Conservation (phyloP, 2,329 filamentous ascomycete species). For the Chaetomium strumarium region DNA sequence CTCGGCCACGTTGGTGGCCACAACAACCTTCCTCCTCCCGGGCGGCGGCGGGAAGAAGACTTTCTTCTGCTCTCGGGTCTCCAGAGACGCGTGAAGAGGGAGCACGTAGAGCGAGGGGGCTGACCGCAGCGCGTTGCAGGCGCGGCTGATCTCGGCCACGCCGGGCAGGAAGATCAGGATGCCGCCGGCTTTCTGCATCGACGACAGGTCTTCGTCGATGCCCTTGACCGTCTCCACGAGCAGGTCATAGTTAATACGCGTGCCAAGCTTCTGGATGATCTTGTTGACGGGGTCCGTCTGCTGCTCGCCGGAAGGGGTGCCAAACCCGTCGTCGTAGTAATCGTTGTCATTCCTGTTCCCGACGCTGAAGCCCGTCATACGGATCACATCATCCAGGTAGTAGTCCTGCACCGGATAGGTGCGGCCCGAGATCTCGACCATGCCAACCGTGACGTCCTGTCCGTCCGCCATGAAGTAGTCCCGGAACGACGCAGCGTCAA, state of each 20-base stretch:
- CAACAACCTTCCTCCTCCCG: constrained; percentile 85
- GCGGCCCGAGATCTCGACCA: constrained; percentile 80
- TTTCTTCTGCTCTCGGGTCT: constrained; percentile 78
- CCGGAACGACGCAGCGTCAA: constrained; percentile 81
- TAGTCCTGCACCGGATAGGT: constrained; percentile 87
- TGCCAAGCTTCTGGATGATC: constrained; percentile 65
- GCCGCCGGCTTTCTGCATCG: constrained; percentile 65
- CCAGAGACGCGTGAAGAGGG: constrained; percentile 85
- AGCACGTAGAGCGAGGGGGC: constrained; percentile 65
- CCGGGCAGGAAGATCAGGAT: constrained; percentile 96
- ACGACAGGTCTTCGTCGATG: constrained; percentile 70
- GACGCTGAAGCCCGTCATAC: constrained; percentile 64
- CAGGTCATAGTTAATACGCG: constrained; percentile 86
- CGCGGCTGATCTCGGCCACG: constrained; percentile 82
- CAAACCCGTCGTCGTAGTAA: constrained; percentile 38
- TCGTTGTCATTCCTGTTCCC: constrained; percentile 30
- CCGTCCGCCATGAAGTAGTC: constrained; percentile 71
- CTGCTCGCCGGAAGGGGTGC: constrained; percentile 25
- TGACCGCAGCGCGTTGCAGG: constrained; percentile 60
- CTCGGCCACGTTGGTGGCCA: constrained; percentile 94
- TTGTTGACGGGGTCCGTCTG: constrained; percentile 58
- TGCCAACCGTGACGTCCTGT: constrained; percentile 56
- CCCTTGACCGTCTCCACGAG: constrained; percentile 72
- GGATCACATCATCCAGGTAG: constrained; percentile 83
- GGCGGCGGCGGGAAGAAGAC: constrained; percentile 73